A percentile compares a stretch with the other conserved stretches of the same genome.
Conservation (phyloP, 2,329 filamentous ascomycete genomes). For the Beauveria bassiana region DNA sequence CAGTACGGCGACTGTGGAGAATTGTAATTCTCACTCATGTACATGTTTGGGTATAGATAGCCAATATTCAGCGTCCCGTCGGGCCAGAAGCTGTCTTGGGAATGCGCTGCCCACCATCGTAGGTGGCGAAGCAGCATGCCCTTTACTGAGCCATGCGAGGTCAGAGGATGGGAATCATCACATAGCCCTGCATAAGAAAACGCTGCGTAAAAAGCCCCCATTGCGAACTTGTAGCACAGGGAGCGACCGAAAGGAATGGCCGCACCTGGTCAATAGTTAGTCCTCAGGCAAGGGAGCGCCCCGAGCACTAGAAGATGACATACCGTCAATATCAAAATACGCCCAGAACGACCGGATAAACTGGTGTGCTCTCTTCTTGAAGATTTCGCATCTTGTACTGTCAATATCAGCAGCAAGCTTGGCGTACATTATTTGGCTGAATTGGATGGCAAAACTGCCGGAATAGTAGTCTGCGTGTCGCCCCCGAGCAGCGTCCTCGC, state of each 20-base stretch:
- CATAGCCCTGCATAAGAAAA: conserved; percentile 33
- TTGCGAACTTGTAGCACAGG: conserved; percentile 44
- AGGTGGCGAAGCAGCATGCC: conserved; percentile 42
- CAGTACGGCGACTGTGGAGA: conserved; percentile 49
- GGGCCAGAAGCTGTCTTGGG: conserved; percentile 35
- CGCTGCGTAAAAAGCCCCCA: conserved; percentile 40
- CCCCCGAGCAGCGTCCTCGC: conserved; percentile 16
- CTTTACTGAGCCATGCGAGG: conserved; percentile 33
- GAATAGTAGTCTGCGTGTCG: conserved; percentile 45
- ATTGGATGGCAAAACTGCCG: conserved; percentile 46
- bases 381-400: conserved; percentile 27
- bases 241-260: conserved; percentile 45
- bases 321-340: conserved; percentile 40
- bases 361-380: conserved; percentile 27
- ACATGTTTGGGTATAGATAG: conserved; percentile 39
- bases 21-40: conserved; percentile 49
- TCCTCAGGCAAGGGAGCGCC: not conserved
- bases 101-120: conserved; percentile 38
- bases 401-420: conserved; percentile 36
- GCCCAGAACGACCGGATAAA: conserved; percentile 37
- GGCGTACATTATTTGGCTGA: conserved; percentile 39
- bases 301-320: not conserved
- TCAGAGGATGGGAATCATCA: conserved; percentile 27
- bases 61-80: conserved; percentile 44
- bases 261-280: conserved; percentile 27